Evolutionary conservation across 2,329 filamentous ascomycete species (phyloP).

Genomic region (Neonectria faginata): DNA sequence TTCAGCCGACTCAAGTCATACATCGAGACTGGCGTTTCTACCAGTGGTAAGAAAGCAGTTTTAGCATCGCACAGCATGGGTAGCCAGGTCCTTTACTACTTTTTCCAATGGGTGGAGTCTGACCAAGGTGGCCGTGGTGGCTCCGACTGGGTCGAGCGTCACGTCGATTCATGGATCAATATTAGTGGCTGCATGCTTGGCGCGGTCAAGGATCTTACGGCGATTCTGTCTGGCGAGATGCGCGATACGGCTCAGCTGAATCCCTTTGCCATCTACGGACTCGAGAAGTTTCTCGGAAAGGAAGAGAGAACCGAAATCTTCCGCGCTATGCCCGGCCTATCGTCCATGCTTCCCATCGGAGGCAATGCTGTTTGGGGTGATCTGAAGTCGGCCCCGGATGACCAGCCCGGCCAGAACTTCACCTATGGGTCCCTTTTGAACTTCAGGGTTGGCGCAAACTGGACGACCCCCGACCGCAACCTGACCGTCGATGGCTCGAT

Average conservation of each 20-base stretch:
- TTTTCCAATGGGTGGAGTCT: conserved; percentile 83
- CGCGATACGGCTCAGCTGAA: conserved; percentile 97
- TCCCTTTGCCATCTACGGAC: conserved; percentile 93
- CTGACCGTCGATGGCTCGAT: conserved; percentile 84
- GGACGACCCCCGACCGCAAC: conserved; percentile 75
- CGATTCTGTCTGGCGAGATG: conserved; percentile 96
- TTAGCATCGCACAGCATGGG: conserved; percentile 98
- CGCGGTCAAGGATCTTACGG: conserved; percentile 89
- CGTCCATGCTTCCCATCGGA: conserved; percentile 95
- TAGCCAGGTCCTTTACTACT: conserved; percentile 91
- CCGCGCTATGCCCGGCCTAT: conserved; percentile 95
- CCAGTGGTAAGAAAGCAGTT: conserved; percentile 82
- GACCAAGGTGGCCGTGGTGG: conserved; percentile 84
- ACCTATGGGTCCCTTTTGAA: conserved; percentile 87
- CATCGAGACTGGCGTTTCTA: conserved; percentile 84
- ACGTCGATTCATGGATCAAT: conserved; percentile 97
- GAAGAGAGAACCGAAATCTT: conserved; percentile 94
- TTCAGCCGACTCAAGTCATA: conserved; percentile 91
- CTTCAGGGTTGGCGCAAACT: conserved; percentile 77
- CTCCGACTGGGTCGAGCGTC: conserved; percentile 86
- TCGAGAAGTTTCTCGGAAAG: conserved; percentile 94
- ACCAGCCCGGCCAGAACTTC: conserved; percentile 76
- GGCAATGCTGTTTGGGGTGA: conserved; percentile 97
- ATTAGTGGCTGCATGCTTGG: conserved; percentile 98
- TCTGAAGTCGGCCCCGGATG: conserved; percentile 86